Evolutionary conservation across 495 filamentous ascomycete species (phyloP), one percentile per base, ranked within the genome.

Genomic region (Penicillium pulvis): DNA sequence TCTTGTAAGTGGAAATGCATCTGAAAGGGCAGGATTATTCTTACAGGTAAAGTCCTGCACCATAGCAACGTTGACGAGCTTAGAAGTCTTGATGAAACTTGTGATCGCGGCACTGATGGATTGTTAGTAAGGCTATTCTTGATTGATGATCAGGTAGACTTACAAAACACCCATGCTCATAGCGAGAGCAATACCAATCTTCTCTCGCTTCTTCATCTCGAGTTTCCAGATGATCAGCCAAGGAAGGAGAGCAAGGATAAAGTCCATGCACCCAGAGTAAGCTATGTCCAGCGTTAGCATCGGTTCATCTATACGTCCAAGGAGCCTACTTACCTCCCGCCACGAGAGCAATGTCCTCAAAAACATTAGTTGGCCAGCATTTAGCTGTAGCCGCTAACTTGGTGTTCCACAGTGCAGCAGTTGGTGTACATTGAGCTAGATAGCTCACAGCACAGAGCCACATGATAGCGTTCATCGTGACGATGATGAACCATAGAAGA

Each of bases 131-230:
- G 46, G 31, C 26, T 49, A 10, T 12, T 4, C 3, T 3, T 33
- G 17, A 10, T 26, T 28, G 36, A 17, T 20, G 9, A 30, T 23
- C 20, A 23, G 20, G 26, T 8, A 20, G 12, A 43, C 67, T 51
- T 60, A 65, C 67, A 66, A 61, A 14, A 68, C 35, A 43, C 68
- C 68, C 56, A 70, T 50, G 24, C 65, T 67, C 68, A 70, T 70
- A 5, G 68, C 68, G 12, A 68, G 20, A 4, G 68, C 68, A 26
- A 70, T 65, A 28, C 62, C 68, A 12, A 61, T 23, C 50, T 70
- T 68, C 45, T 67, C 67, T 6, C 63, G 61, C 39, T 51, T 61
- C 44, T 58, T 59, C 67, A 70, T 70, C 52, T 70, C 59, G 1
- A 70, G 62, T 6, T 65, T 59, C 67, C 67, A 70, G 8, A 70